A percentile compares a stretch with the other conserved stretches of the same genome.
These are phyloP conservation scores for Penicillium frequentans DNA, from an alignment of 2,329 filamentous ascomycete species.

Conservation along the genomic window DNA sequence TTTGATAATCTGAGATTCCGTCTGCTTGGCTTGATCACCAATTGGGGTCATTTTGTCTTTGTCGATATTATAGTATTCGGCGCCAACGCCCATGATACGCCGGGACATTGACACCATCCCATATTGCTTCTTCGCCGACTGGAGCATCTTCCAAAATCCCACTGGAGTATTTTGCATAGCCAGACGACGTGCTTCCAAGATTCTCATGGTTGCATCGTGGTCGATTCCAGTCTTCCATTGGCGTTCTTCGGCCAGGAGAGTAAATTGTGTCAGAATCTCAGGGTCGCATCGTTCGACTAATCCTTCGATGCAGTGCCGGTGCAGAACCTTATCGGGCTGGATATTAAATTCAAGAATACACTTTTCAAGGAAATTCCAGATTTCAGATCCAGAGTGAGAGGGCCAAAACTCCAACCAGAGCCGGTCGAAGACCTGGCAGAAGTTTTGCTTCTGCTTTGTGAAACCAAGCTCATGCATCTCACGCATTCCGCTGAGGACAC, in stretches of 20 bases:
- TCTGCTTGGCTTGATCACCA: slow-evolving; percentile 10
- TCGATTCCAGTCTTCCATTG: slow-evolving; percentile 36
- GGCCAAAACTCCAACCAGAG: slow-evolving; percentile 45
- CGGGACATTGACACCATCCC: slow-evolving; percentile 32
- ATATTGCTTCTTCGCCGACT: slow-evolving; percentile 36
- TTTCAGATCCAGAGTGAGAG: slow-evolving; percentile 33
- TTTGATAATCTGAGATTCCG: not conserved
- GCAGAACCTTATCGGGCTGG: slow-evolving; percentile 39
- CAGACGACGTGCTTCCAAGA: slow-evolving; percentile 36
- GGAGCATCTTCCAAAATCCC: slow-evolving; percentile 43
- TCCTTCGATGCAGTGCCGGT: slow-evolving; percentile 41
- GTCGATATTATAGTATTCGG: slow-evolving; percentile 12
- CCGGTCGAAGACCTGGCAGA: slow-evolving; percentile 38
- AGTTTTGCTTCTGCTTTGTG: slow-evolving; percentile 29
- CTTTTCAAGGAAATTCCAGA: slow-evolving; percentile 36
- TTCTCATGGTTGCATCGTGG: slow-evolving; percentile 30
- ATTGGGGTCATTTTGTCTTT: slow-evolving; percentile 16
- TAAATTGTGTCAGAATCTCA: slow-evolving; percentile 33
- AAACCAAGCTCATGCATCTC: slow-evolving; percentile 38
- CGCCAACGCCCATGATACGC: slow-evolving; percentile 35
- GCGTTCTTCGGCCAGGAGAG: slow-evolving; percentile 28
- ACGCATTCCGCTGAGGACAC: slow-evolving; percentile 38
- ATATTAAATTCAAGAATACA: slow-evolving; percentile 38
- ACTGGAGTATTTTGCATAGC: slow-evolving; percentile 35
- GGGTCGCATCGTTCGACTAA: slow-evolving; percentile 40